Percentiles rank a stretch among this genome's conserved stretches.
These are phyloP conservation scores for Chalciporus pseudorubinellus DNA, from an alignment of 768 basidiomycete genomes.

Conservation along the genomic window DNA sequence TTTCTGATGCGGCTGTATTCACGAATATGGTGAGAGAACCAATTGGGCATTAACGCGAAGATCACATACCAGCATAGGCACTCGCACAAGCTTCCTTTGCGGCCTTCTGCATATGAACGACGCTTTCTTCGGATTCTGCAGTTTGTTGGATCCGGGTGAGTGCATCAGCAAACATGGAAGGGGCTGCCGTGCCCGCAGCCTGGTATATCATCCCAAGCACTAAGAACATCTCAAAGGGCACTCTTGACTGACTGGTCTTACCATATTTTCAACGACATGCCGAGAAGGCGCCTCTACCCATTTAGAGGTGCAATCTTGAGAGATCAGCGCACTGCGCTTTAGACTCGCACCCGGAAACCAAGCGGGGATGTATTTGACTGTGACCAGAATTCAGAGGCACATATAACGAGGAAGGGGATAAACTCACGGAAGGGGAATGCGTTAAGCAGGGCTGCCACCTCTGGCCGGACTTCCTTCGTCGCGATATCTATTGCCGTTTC, in stretches of 20 bases:
- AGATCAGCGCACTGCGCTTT: slow-evolving; percentile 3
- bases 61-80: slow-evolving; percentile 12
- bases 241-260: background rate
- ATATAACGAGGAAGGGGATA: background rate
- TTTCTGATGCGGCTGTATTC: slow-evolving; percentile 14
- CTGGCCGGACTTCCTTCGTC: slow-evolving; percentile 6
- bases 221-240: background rate
- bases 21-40: background rate
- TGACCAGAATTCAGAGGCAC: background rate
- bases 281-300: slow-evolving; percentile 12
- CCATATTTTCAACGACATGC: slow-evolving; percentile 11
- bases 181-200: slow-evolving; percentile 10
- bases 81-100: slow-evolving; percentile 8
- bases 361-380: slow-evolving; percentile 5
- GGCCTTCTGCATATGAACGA: background rate
- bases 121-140: background rate
- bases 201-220: background rate
- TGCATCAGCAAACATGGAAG: slow-evolving; percentile 12
- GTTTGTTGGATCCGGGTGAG: slow-evolving; percentile 1
- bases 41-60: background rate
- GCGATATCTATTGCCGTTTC: slow-evolving; percentile 11
- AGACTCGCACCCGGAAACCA: slow-evolving; percentile 13
- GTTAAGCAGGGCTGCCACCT: slow-evolving; percentile 6
- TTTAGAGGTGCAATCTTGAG: background rate
- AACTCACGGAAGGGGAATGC: slow-evolving; percentile 11